Conservation (phyloP, 2,329 filamentous ascomycete genomes). For the Talaromyces albobiverticillius region DNA sequence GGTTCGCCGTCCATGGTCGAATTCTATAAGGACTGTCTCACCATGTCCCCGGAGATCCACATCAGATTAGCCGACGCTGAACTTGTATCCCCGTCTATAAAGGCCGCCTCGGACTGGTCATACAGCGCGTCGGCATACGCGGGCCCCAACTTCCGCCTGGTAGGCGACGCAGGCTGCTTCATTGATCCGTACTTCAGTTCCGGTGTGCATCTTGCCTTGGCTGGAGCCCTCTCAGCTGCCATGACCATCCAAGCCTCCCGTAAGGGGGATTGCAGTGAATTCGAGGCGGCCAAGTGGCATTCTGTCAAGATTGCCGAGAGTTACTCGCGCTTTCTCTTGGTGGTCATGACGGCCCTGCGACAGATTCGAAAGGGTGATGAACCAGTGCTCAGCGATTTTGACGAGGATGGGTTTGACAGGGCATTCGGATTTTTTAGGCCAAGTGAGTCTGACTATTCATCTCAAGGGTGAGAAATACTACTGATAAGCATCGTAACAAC, state of each 20-base stretch:
- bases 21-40: slow-evolving; percentile 16
- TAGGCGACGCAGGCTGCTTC: slow-evolving; percentile 49
- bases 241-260: slow-evolving; percentile 41
- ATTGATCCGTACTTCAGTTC: slow-evolving; percentile 51
- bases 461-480: not conserved
- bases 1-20: slow-evolving; percentile 4
- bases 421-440: slow-evolving; percentile 1
- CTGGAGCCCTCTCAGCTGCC: slow-evolving; percentile 45
- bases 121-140: slow-evolving; percentile 47
- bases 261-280: slow-evolving; percentile 39
- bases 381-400: not conserved
- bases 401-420: slow-evolving; percentile 2
- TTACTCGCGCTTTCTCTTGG: slow-evolving; percentile 48
- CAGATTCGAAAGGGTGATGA: slow-evolving; percentile 12
- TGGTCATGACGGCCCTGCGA: slow-evolving; percentile 21
- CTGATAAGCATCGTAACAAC: not conserved
- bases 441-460: not conserved
- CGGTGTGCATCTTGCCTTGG: slow-evolving; percentile 46
- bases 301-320: slow-evolving; percentile 42
- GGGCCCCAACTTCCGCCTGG: slow-evolving; percentile 38
- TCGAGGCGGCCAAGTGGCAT: slow-evolving; percentile 39
- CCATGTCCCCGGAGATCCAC: slow-evolving; percentile 16
- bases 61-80: slow-evolving; percentile 32
- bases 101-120: slow-evolving; percentile 48
- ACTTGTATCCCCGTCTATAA: slow-evolving; percentile 35